Evolutionary conservation across 2,329 filamentous ascomycete genomes (phyloP), one percentile per base, ranked within the genome.

Genomic region (Paracorniculantispora psalliotae): DNA sequence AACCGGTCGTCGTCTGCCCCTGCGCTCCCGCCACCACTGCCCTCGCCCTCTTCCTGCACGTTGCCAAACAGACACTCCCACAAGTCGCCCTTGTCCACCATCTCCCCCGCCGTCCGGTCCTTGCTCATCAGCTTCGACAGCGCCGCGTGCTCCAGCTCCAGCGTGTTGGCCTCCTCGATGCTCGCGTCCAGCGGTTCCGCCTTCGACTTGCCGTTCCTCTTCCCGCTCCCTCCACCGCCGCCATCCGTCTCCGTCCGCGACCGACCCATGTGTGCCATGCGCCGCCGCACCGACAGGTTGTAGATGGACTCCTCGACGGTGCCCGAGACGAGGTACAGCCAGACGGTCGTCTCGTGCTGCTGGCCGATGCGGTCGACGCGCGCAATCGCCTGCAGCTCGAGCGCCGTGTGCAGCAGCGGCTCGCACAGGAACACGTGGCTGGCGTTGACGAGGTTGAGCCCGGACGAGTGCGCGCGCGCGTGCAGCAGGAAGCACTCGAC

Each of bases 351-450:
- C 64, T 90, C 82, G 54, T 90, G 86, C 63, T 87, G 81, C 73
- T 97, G 94, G 0, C 94, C 94, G 63, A 99, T 99, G 37, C 94
- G 86, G 70, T 99, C 92, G 1, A 99, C 92, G 59, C 94, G 88
- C 1, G 93, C 92, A 67, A 97, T 96, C 15, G 92, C 93, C 72
- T 99, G 94, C 10, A 97, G 80, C 72, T 97, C 94, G 17, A 99
- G 85, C 0, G 92, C 92, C 0, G 93, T 93, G 69, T 97, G 96
- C 65, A 97, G 85, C 3, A 97, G 78, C 2, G 94, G 94, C 69
- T 99, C 94, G 71, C 92, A 96, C 4, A 99, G 81, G 68, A 97
- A 96, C 1, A 97, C 92, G 69, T 97, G 92, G 50, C 86, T 96
- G 4, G 93, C 94, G 67, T 96, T 93, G 64, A 96, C 89, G 0